Percentiles rank a stretch among this genome's conserved stretches.
Conservation (phyloP, 2,329 filamentous ascomycete species). For the Graphium sp. region DNA sequence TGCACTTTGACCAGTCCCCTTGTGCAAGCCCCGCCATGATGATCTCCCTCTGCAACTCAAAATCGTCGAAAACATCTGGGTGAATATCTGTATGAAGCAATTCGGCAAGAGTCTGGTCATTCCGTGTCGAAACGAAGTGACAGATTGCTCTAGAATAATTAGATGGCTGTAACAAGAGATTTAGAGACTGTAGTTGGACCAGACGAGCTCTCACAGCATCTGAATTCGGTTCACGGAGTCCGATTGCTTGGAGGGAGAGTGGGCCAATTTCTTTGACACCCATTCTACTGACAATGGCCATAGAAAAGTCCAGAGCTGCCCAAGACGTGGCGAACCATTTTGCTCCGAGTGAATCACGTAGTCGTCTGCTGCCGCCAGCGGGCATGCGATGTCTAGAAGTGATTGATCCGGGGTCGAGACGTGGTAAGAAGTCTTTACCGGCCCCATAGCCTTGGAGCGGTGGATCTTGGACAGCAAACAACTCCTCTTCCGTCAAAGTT, state of each 20-base stretch:
- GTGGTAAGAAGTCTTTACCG: no score
- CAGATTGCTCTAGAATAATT: slow-evolving; percentile 50
- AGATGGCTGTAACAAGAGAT: slow-evolving; percentile 44
- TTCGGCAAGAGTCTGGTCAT: slow-evolving; percentile 28
- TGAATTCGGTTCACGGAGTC: slow-evolving; percentile 40
- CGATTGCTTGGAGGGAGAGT: slow-evolving; percentile 61
- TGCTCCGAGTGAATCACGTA: slow-evolving; percentile 52
- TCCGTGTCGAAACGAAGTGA: slow-evolving; percentile 40
- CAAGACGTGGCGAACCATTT: slow-evolving; percentile 61
- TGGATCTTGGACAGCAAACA: slow-evolving; percentile 12
- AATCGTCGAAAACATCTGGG: slow-evolving; percentile 36
- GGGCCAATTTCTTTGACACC: slow-evolving; percentile 60
- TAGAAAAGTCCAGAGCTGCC: slow-evolving; percentile 54
- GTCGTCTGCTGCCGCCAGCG: not conserved
- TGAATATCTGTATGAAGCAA: slow-evolving; percentile 33
- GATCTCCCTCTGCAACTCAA: slow-evolving; percentile 20
- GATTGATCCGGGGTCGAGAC: no score
- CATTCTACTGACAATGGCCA: slow-evolving; percentile 52
- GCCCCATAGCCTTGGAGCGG: no score
- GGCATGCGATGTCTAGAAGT: no score
- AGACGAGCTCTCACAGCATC: slow-evolving; percentile 42
- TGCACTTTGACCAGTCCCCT: slow-evolving; percentile 20
- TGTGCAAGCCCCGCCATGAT: slow-evolving; percentile 13
- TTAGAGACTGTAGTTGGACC: slow-evolving; percentile 38
- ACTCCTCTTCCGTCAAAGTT: slow-evolving; percentile 17